Evolutionary conservation across 2,329 filamentous ascomycete genomes (phyloP), one percentile per base, ranked within the genome.

Genomic region (Teratosphaeria viscida): DNA sequence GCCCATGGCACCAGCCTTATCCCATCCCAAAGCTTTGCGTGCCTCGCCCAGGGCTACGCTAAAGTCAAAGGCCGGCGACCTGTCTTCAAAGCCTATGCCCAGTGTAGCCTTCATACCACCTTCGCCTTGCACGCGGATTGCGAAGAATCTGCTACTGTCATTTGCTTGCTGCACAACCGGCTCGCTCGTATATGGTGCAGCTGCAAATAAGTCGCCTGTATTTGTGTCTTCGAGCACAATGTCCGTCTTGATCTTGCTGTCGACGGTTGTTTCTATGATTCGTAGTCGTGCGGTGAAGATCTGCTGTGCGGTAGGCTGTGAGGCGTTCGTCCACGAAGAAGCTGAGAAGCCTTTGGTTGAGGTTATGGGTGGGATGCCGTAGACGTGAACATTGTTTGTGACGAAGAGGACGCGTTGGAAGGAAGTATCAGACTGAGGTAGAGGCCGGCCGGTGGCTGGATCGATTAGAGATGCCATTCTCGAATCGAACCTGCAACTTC

Each of bases 231-330:
- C 90, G 54, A 96, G 83, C 32, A 94, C 79, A 63, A 94, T 81
- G 70, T 91, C 89, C 73, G 59, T 62, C 57, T 61, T 66, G 58
- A 66, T 67, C 58, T 63, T 58, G 32, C 57, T 55, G 3, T 66
- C 61, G 47, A 67, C 56, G 1, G 71, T 72, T 23, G 69, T 72
- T 55, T 75, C 72, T 53, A 74, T 60, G 34, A 74, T 64, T 63
- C 90, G 89, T 58, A 94, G 76, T 55, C 90, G 87, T 52, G 87
- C 89, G 55, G 89, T 92, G 78, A 95, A 95, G 76, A 95, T 95
- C 71, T 90, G 85, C 43, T 86, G 84, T 47, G 78, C 78, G 66
- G 83, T 81, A 64, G 82, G 80, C 61, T 84, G 82, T 61, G 77
- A 74, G 27, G 89, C 83, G 61, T 76, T 73, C 32, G 90, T 95